phyloP scores from a whole-genome alignment of 805 yeast species.

The Pichia scutulata region DNA sequence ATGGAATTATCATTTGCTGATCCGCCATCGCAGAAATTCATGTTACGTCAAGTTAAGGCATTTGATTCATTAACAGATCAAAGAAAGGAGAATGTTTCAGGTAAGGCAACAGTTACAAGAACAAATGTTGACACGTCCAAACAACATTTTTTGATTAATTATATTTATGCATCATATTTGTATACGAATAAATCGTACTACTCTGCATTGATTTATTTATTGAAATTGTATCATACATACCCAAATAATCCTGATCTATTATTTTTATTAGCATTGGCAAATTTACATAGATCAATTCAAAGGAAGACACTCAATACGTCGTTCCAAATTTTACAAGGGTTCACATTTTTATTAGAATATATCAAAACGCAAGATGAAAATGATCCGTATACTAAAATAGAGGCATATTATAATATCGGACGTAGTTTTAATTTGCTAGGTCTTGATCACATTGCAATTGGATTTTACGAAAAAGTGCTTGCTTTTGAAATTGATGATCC shows the following conservation, averaged over 20 bases:
- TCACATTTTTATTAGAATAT: constrained; percentile 72
- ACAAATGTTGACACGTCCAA: constrained; percentile 37
- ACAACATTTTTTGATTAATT: constrained; percentile 54
- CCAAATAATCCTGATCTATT: constrained; percentile 75
- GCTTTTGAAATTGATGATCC: constrained; percentile 37
- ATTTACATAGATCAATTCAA: constrained; percentile 87
- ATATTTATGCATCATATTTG: constrained; percentile 72
- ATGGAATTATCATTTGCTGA: constrained; percentile 43
- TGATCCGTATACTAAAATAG: constrained; percentile 53
- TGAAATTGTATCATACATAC: constrained; percentile 58
- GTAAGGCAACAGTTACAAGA: constrained; percentile 70
- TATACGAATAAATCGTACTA: constrained; percentile 77
- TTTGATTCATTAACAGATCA: constrained; percentile 60
- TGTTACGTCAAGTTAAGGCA: constrained; percentile 84
- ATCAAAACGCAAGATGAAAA: constrained; percentile 33
- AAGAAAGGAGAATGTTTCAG: constrained; percentile 33
- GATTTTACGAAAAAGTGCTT: constrained; percentile 66
- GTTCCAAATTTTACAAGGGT: constrained; percentile 79
- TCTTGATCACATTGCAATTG: constrained; percentile 61
- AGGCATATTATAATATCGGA: constrained; percentile 76
- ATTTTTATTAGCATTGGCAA: constrained; percentile 67
- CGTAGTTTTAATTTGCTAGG: constrained; percentile 81
- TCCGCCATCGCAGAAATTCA: constrained; percentile 82
- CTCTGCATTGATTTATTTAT: constrained; percentile 72
- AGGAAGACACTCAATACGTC: constrained; percentile 81